Evolutionary conservation across 495 filamentous ascomycete genomes (phyloP).

Genomic region (Penicillium daleae): DNA sequence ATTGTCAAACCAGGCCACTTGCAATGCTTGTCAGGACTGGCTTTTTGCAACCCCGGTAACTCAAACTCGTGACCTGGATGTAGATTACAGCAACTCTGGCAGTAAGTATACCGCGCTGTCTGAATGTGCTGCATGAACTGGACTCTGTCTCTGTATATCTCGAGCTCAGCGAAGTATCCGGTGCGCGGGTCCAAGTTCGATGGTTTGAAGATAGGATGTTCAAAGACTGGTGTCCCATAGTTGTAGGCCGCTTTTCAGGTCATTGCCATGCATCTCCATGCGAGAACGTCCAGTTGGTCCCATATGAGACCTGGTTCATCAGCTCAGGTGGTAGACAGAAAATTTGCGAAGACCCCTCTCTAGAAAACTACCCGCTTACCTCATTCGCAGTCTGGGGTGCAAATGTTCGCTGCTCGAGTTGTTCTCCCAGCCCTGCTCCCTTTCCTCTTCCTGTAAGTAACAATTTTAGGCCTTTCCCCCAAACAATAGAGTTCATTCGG

Average conservation of each 20-base stretch:
- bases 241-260: background rate
- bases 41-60: background rate
- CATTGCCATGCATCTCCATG: background rate
- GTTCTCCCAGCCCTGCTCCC: too few species aligned
- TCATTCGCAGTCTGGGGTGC: too few species aligned
- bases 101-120: background rate
- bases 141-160: too few species aligned
- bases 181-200: background rate
- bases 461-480: too few species aligned
- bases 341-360: background rate
- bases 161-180: too few species aligned
- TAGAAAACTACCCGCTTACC: too few species aligned
- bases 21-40: background rate
- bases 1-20: background rate
- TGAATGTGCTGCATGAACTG: background rate
- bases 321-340: background rate
- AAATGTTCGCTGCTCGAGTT: too few species aligned
- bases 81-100: background rate
- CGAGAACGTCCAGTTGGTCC: background rate
- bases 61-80: background rate
- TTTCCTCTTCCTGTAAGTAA: too few species aligned
- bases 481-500: too few species aligned
- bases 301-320: background rate
- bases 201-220: background rate
- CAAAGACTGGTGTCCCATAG: background rate